Evolutionary conservation across 140 eudicot species (phyloP), one percentile per base, ranked within the genome.

Genomic region (Anethum foeniculum): DNA sequence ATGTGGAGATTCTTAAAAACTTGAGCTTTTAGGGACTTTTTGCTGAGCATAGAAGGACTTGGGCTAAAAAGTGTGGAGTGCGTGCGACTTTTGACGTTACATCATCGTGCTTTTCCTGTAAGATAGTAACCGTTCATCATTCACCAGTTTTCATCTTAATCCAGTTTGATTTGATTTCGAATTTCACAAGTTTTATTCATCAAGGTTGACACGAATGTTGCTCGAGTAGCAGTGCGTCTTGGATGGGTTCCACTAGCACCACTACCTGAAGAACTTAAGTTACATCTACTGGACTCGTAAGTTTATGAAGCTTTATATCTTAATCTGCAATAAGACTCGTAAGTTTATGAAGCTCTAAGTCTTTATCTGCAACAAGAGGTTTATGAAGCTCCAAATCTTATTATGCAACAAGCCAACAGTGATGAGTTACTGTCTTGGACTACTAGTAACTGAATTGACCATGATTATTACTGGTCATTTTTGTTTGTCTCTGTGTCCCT

Each of bases 11-110:
- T 72, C n/a, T 77, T 77, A 62, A 76, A 30, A 77, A 78, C 46
- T 58, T 51, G 76, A 71, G 75, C 27, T 69, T 88, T 36, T 78
- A 94, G 98, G 88, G 90, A 89, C 34, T 94, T 87, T 82, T 83
- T 92, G 82, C 76, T 90, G 77, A 91, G 98, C 89, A 83, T 91
- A 32, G 47, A 65, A 5, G 97, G 98, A 49, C 77, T 94, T n/a
- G 98, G 98, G 49, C 81, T 90, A 85, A 94, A 94, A 86, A 91
- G 97, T 75, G 90, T 85, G 79, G 98, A 94, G 82, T 94, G 98
- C 71, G 82, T 94, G 64, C 87, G 92, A 49, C 97, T 94, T 81
- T 72, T 94, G 82, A 62, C 91, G 13, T 93, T 94, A 68, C 92
- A 86, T 78, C 92, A 88, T 69, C 83, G 69, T 68, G 97, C 96